Percentiles rank a stretch among this genome's conserved stretches.
Conservation (phyloP, 1,284 basidiomycete species). For the Quambalaria eucalypti region DNA sequence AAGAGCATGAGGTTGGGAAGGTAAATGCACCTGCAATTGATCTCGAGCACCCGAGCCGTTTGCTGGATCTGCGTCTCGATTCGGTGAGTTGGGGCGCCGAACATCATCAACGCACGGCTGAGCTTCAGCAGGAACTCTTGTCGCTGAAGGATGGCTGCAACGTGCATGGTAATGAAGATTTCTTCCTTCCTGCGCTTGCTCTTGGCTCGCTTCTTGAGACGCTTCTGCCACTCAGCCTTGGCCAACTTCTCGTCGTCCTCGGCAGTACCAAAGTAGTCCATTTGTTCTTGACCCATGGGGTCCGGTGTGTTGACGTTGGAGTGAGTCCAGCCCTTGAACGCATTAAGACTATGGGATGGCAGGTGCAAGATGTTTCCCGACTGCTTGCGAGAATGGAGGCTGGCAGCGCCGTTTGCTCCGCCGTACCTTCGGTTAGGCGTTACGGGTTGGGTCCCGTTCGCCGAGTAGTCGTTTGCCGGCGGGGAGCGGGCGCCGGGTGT, state of each 20-base stretch:
- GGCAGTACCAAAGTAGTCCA: slow-evolving; percentile 32
- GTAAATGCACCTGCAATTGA: slow-evolving; percentile 75
- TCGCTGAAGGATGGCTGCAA: slow-evolving; percentile 73
- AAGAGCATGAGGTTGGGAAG: slow-evolving; percentile 65
- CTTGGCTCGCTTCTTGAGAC: slow-evolving; percentile 37
- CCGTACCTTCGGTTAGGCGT: slow-evolving; percentile 2
- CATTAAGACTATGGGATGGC: not conserved
- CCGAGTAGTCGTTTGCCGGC: not conserved
- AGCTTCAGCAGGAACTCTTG: slow-evolving; percentile 87
- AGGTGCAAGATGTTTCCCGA: not conserved
- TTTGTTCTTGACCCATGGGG: slow-evolving; percentile 3
- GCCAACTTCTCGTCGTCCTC: slow-evolving; percentile 19
- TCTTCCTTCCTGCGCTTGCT: slow-evolving; percentile 32
- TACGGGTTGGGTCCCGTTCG: slow-evolving; percentile 6
- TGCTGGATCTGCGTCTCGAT: slow-evolving; percentile 77
- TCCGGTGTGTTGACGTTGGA: slow-evolving; percentile 34
- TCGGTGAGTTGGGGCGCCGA: slow-evolving; percentile 80
- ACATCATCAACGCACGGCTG: slow-evolving; percentile 86
- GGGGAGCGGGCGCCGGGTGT: slow-evolving; percentile 5
- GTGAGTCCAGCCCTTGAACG: slow-evolving; percentile 18
- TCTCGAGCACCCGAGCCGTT: slow-evolving; percentile 73
- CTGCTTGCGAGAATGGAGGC: slow-evolving; percentile 1
- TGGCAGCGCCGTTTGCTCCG: not conserved
- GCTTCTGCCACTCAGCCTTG: slow-evolving; percentile 39
- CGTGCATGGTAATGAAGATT: slow-evolving; percentile 66